Evolutionary conservation across 345 rosid species (phyloP).

Genomic region (Melaleuca alternifolia): DNA sequence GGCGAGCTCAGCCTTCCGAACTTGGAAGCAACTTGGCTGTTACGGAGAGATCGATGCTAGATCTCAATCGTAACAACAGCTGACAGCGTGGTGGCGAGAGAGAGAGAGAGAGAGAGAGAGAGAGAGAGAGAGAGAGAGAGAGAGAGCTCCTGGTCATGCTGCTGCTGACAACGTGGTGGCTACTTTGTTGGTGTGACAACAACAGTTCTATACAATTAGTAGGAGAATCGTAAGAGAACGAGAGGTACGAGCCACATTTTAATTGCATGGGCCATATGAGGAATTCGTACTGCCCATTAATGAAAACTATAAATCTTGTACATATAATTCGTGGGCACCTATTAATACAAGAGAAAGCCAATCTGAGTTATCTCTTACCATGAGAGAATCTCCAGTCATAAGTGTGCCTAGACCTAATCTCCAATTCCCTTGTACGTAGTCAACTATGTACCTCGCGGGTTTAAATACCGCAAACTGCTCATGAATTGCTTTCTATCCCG

Average conservation of each 20-base stretch:
- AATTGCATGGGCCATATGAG: neutral
- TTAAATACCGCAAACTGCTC: neutral
- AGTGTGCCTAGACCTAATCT: neutral
- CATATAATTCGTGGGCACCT: neutral
- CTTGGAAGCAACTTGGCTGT: neutral
- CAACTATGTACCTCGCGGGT: neutral
- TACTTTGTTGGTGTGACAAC: neutral
- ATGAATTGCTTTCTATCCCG: rapidly evolving
- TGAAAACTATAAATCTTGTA: neutral
- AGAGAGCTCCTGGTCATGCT: neutral
- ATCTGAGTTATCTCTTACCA: neutral
- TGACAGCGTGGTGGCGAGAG: too few species aligned
- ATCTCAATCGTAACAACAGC: neutral
- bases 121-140: neutral
- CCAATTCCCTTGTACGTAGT: neutral
- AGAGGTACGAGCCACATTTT: neutral
- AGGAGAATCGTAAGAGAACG: neutral
- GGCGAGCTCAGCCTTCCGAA: neutral
- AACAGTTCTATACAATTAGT: neutral
- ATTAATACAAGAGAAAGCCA: neutral
- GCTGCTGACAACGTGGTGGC: neutral
- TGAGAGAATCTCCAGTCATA: neutral
- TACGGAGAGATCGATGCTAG: neutral
- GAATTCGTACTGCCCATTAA: neutral
- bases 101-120: too few species aligned